Evolutionary conservation across 768 basidiomycete species (phyloP).

Genomic region (Termitomyces sp.): DNA sequence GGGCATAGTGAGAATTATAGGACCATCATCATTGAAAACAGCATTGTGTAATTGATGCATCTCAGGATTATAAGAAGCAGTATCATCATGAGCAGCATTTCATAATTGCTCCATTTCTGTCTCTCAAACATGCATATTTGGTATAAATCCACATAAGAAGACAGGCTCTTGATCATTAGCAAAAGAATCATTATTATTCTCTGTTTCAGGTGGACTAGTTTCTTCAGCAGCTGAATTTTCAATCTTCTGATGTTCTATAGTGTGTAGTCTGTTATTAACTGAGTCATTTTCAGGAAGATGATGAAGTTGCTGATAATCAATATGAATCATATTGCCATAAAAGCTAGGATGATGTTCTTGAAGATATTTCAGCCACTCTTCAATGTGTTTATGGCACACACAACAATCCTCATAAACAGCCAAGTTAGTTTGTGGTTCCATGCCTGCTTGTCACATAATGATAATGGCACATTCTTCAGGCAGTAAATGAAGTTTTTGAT

Average conservation of each 20-base stretch:
- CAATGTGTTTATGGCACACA: not conserved
- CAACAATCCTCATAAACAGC: conserved; percentile 7
- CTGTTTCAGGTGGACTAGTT: conserved; percentile 5
- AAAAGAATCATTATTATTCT: not conserved
- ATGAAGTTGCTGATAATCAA: conserved; percentile 5
- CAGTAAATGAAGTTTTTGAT: not conserved
- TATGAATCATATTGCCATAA: not conserved
- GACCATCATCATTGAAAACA: conserved; percentile 2
- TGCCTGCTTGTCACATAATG: not conserved
- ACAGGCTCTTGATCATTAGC: not conserved
- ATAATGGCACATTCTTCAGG: conserved; percentile 8
- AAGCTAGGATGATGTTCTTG: no score
- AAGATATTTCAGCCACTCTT: conserved; percentile 1
- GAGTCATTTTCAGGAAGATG: conserved; percentile 11
- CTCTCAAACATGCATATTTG: not conserved
- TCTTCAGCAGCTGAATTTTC: conserved; percentile 1
- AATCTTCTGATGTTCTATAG: conserved; percentile 3
- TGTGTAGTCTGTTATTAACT: conserved; percentile 5
- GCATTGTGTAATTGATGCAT: conserved; percentile 11
- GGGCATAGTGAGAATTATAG: conserved; percentile 6
- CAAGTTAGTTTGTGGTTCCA: conserved; percentile 1
- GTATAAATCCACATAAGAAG: not conserved
- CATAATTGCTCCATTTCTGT: not conserved
- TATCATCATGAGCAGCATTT: not conserved
- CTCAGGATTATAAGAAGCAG: not conserved